Evolutionary conservation across 2,329 filamentous ascomycete species (phyloP), one percentile per base, ranked within the genome.

Genomic region (Pseudocercospora eumusae): DNA sequence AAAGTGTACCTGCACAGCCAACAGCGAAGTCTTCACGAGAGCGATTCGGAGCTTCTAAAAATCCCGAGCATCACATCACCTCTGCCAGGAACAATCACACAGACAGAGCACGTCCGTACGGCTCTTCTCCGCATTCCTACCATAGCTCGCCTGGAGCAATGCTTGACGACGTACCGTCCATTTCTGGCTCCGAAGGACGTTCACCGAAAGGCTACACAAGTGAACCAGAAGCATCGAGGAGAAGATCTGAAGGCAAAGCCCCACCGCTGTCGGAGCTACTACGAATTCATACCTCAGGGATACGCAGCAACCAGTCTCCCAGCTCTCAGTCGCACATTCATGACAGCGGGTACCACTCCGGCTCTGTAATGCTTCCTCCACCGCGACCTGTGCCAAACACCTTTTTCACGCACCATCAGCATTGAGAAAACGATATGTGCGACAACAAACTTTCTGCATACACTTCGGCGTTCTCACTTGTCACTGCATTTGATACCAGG

Each of bases 191-290:
- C 27, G 44, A 25, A 15, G 40, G 25, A 4, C 52, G 31, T 13
- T 63, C 61, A 6, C 56, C 61, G 3, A 56, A 62, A 11, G 56
- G 55, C 18, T 61, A 59, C 23, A 52, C 8, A 11, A 61, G 59
- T 23, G 59, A 61, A 18, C 59, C 62, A 11, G 59, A 59, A 42
- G 28, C 50, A 44, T 52, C 59, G 31, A 52, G 21, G 6, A 54
- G 21, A 33, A 61, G 54, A 36, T 28, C 13, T 10, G 20, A 47
- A 25, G 25, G 25, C 15, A 25, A 27, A n/a, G 2, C 23, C 4
- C 42, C 20, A 28, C 55, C 55, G 18, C 40, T 57, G 7, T 21
- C 47, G 9, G 47, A 52, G 47, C 47, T 52, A n/a, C 50, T 28
- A 23, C 50, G 55, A 15, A 23, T 57, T 2, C 36, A 47, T 25